Base-by-base conservation (phyloP, 2,329 filamentous ascomycete species). In the Furcasterigmium sp. region DNA sequence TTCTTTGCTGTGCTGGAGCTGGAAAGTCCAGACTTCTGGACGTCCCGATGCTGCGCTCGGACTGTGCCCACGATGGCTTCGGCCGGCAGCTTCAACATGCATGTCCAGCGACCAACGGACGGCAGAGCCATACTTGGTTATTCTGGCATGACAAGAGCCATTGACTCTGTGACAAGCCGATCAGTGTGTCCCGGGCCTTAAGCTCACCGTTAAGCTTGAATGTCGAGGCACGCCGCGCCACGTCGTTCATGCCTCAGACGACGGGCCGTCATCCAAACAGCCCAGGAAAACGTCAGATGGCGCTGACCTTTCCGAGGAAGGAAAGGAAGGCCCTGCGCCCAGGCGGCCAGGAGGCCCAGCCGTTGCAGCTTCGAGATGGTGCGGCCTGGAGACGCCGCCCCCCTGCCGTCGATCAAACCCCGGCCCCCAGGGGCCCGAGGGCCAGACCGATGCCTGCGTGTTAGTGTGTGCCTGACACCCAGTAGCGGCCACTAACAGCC, bases 391-490 rank as follows among this genome's bases (percentile, higher is more conserved):
- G 45, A 55, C 52, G 45, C 26, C 19, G 39, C 29, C n/a, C 20
- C 37, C 46, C 52, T 49, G 25, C 49, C 41, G 45, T 34, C 34
- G 49, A 49, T 55, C 49, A 55, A 55, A 55, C 53, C 39, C 40
- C 40, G 14, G 40, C 40, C 21, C 34, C 30, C 23, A 42, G 32
- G 23, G n/a, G 14, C 32, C 32, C n/a, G 15, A 18, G n/a, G n/a
- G 18, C n/a, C 32, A 17, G 32, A 17, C n/a, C n/a, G 15, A 19
- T 35, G 29, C 6, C 8, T 13, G 13, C 13, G 10, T 18, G 32
- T 35, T 35, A 35, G 32, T 18, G 32, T 3, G 4, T n/a, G n/a
- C n/a, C n/a, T n/a, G n/a, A 19, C 32, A 18, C n/a, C 5, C 32
- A 15, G 15, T 11, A 35, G 15, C n/a, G 18, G 5, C 8, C 15